A percentile compares a stretch with the other conserved stretches of the same genome.
These are phyloP conservation scores for Verticillium dahliae DNA, from an alignment of 2,329 filamentous ascomycete species.

Conservation along the genomic window DNA sequence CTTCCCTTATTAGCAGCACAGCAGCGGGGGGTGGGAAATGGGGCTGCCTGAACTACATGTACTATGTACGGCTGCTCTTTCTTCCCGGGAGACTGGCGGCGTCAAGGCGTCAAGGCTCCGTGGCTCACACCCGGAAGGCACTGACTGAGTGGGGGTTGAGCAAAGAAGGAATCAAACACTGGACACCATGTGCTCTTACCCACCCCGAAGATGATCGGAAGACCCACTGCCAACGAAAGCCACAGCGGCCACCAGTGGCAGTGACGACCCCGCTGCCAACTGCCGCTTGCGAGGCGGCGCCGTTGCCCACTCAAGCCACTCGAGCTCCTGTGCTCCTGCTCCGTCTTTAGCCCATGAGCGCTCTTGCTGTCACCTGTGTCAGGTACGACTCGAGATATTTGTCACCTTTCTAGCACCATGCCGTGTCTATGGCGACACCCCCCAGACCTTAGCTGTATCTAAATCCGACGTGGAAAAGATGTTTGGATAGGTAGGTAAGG, in stretches of 20 bases:
- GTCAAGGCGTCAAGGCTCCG: not conserved
- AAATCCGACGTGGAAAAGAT: too few species aligned
- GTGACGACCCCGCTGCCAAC: not conserved
- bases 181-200: not conserved
- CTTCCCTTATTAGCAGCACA: too few species aligned
- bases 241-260: not conserved
- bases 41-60: too few species aligned
- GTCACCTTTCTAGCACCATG: too few species aligned
- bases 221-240: not conserved
- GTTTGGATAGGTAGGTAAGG: too few species aligned
- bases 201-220: constrained; percentile 1
- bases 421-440: too few species aligned
- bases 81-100: not conserved
- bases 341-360: not conserved
- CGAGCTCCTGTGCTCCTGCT: not conserved
- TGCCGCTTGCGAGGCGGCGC: not conserved
- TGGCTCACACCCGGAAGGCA: not conserved
- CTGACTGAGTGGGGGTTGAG: not conserved
- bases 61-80: too few species aligned
- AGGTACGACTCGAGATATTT: too few species aligned
- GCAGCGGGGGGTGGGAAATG: too few species aligned
- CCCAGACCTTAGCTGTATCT: too few species aligned
- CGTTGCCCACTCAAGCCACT: not conserved
- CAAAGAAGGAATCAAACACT: not conserved
- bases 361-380: too few species aligned